Evolutionary conservation across 768 basidiomycete genomes (phyloP), one percentile per base, ranked within the genome.

Genomic region (Leccinellum albellum): DNA sequence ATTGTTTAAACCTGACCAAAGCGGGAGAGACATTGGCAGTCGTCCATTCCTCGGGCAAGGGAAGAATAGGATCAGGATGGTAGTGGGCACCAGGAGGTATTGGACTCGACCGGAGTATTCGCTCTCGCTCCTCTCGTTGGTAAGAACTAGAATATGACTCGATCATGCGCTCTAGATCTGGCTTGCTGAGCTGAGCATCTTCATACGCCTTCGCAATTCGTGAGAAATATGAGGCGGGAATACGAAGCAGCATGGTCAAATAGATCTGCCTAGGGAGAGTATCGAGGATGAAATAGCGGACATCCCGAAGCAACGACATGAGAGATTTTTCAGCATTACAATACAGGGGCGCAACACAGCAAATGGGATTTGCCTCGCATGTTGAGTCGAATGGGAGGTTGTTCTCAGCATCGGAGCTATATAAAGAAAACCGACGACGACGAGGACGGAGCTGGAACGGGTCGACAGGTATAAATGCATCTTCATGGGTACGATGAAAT

Each of bases 141-240:
- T 33, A 9, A 13, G 61, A 59, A 35, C 20, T 60, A 21, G 69
- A 68, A 37, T 78, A 72, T 0, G 70, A 73, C 56, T 51, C 65
- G 58, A 57, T 72, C 80, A 86, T 83, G 37, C 79, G 66, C 51
- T 82, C 73, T 9, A 92, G 81, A 64, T 92, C 90, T 9, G 85
- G 87, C 58, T 78, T 79, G 65, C 88, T 88, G 51, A 92, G 80
- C 53, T 91, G 85, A 2, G 89, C 89, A 55, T 89, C 88, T 62
- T 87, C 81, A 60, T 90, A 91, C 26, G 91, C 81, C 49, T 82
- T 79, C 3, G 87, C 82, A 23, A 92, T 90, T 3, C 90, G 84
- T 3, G 85, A 81, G 70, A 91, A 92, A 65, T 92, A 92, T 64
- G 91, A 75, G 0, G 86, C 81, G 2, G 90, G 91, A n/a, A 92